Evolutionary conservation across 768 basidiomycete genomes (phyloP), one percentile per base, ranked within the genome.

Genomic region (Amanita rimosa): DNA sequence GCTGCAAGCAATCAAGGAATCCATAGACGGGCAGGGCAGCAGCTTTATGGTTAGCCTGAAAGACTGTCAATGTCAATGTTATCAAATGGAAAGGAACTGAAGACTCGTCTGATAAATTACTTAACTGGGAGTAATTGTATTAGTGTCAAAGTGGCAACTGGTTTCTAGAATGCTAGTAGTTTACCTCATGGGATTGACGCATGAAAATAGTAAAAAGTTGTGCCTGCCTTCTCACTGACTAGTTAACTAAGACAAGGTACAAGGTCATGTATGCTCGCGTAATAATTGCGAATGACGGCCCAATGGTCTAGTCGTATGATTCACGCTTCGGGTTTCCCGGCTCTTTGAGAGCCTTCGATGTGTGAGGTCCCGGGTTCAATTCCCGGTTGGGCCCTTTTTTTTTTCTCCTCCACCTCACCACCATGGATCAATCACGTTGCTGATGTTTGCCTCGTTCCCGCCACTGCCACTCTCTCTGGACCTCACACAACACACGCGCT

Each of bases 281-380:
- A n/a, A n/a, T n/a, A n/a, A 11, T 3, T 34, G 4, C 9, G 4
- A 1, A 14, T 4, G 1, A 34, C 26, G 58, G 53, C 57, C 52
- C 40, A 57, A 58, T 55, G 57, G 59, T 60, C 59, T 60, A 60
- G 59, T 60, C 57, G 59, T 53, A 60, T 60, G 59, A 60, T 60
- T 55, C 59, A 49, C 53, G 55, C 58, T 60, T 60, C 58, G 58
- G 58, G 57, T 50, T 38, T 46, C 54, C 54, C 52, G 52, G 40
- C 47, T 51, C 7, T 9, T 27, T 38, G 3, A 9, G 48, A 45
- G 44, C 52, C 49, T 35, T 24, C 27, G 48, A 52, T 60, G 59
- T 57, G 53, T 49, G 59, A 54, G 59, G 59, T 56, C 59, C 57
- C 52, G 59, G 57, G 59, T 60, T 60, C 59, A 60, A 60, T 58